Evolutionary conservation across 805 yeast species (phyloP).

Genomic region (Schizosaccharomyces lindneri): DNA sequence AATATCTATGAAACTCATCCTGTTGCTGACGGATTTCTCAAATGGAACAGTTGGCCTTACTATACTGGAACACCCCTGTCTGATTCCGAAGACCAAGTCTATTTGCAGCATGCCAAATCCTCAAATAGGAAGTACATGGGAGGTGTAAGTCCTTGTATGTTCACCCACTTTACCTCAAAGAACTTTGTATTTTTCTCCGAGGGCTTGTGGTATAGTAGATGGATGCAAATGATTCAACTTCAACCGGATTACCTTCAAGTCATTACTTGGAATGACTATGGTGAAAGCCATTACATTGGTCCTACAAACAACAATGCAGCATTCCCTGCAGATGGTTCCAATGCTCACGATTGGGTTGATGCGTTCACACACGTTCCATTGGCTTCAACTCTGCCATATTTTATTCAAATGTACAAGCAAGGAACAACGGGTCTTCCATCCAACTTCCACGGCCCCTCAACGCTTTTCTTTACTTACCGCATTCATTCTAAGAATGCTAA

Average conservation of each 20-base stretch:
- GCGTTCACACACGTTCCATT: not conserved
- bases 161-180: slow-evolving; percentile 3
- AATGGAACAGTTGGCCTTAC: slow-evolving; percentile 5
- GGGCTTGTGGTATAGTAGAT: slow-evolving; percentile 2
- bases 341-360: slow-evolving; percentile 1
- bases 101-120: not conserved
- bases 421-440: slow-evolving; percentile 1
- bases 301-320: slow-evolving; percentile 1
- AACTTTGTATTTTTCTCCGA: slow-evolving; percentile 3
- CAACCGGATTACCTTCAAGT: slow-evolving; percentile 4
- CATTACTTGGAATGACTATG: slow-evolving; percentile 5
- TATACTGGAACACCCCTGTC: not conserved
- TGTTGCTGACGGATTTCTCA: slow-evolving; percentile 4
- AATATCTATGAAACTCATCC: not conserved
- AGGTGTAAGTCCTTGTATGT: slow-evolving; percentile 4
- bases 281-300: slow-evolving; percentile 5
- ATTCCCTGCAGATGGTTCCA: not conserved
- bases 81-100: not conserved
- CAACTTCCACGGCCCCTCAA: not conserved
- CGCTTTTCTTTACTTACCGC: not conserved
- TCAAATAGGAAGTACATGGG: slow-evolving; percentile 3
- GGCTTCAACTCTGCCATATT: not conserved
- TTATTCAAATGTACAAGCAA: not conserved
- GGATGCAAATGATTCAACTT: slow-evolving; percentile 3
- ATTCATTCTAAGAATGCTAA: not conserved